Evolutionary conservation across 139 green algal species (phyloP).

Genomic region (Gonium pectorale): DNA sequence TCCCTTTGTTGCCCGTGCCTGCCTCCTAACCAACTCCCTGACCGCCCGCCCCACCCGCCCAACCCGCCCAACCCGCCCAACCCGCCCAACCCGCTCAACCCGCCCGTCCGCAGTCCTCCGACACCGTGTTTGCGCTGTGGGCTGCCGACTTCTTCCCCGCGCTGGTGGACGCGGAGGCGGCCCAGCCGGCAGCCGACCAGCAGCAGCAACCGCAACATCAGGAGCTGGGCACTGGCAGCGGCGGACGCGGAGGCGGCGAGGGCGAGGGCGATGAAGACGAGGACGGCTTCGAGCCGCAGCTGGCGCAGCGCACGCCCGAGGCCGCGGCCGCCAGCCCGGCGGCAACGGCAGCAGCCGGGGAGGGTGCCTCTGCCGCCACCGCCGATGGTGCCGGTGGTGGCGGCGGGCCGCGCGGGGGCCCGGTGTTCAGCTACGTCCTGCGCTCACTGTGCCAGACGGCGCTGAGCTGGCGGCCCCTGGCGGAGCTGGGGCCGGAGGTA

Average conservation of each 20-base stretch:
- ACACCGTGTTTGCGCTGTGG: conserved; percentile 26
- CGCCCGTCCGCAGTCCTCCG: neutral
- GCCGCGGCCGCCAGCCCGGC: neutral
- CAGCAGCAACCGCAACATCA: neutral
- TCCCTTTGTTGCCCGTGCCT: too few relatives aligned
- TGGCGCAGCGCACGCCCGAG: conserved; percentile 3
- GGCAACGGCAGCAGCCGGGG: too few relatives aligned
- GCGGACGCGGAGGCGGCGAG: neutral
- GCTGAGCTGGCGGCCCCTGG: conserved; percentile 13
- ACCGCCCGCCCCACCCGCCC: too few relatives aligned
- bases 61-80: neutral
- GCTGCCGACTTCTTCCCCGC: conserved; percentile 18
- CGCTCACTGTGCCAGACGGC: conserved; percentile 3
- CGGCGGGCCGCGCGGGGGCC: neutral
- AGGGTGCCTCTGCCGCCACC: neutral
- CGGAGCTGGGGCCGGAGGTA: too few relatives aligned
- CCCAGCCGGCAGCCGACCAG: neutral
- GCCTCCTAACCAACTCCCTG: too few relatives aligned
- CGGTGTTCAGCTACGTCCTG: conserved; percentile 1
- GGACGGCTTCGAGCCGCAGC: neutral
- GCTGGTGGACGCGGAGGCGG: conserved; percentile 25
- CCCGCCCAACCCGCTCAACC: too few relatives aligned
- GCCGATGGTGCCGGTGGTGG: neutral
- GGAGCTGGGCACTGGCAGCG: neutral
- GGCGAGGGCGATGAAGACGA: neutral